Evolutionary conservation across 306 rosid genomes (phyloP).

Genomic region (Fragaria ananassa): DNA sequence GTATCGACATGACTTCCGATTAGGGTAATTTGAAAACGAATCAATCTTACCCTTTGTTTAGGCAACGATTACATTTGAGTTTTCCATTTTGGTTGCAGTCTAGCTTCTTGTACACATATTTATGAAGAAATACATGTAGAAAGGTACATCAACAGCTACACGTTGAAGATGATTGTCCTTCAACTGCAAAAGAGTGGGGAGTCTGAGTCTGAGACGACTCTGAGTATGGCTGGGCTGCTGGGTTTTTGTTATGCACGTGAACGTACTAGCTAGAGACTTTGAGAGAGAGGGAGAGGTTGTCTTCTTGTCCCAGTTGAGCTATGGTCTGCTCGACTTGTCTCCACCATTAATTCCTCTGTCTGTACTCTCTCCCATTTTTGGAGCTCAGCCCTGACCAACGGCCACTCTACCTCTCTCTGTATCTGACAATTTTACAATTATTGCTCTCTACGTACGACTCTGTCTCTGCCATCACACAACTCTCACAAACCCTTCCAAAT

Average conservation of each 20-base stretch:
- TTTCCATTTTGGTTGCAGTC: not conserved
- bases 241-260: constrained; percentile 9
- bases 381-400: not conserved
- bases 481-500: not conserved
- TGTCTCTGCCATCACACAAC: not conserved
- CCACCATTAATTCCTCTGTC: not conserved
- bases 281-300: not conserved
- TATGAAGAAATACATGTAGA: not conserved
- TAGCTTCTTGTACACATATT: not conserved
- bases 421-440: not conserved
- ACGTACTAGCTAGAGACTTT: not conserved
- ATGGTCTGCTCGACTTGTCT: not conserved
- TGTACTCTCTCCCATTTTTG: not conserved
- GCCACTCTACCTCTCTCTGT: not conserved
- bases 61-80: not conserved
- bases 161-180: not conserved
- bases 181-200: not conserved
- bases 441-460: not conserved
- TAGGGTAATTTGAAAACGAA: too few relatives aligned
- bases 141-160: not conserved
- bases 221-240: not conserved
- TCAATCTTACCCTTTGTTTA: too few relatives aligned
- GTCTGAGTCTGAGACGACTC: not conserved
- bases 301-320: not conserved
- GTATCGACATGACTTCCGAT: too few relatives aligned